Conservation (phyloP, 139 green algal species). For the Coelastrella sp. region DNA sequence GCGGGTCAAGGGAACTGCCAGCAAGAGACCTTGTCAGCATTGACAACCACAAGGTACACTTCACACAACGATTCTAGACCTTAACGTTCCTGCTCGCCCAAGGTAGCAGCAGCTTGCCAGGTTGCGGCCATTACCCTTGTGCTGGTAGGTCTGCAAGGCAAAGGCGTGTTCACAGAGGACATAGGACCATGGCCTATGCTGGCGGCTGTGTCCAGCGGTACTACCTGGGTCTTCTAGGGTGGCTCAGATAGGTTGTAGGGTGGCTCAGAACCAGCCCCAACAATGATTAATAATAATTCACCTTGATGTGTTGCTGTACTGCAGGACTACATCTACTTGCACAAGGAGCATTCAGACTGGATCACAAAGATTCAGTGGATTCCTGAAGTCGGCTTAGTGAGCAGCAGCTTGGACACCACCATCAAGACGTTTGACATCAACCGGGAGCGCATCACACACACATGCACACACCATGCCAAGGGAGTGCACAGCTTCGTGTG, state of each 20-base stretch:
- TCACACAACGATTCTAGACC: not conserved
- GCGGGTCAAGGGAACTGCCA: conserved; percentile 66
- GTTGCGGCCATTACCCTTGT: too few relatives aligned
- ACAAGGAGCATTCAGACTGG: conserved; percentile 88
- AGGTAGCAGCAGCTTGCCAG: too few relatives aligned
- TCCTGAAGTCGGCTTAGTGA: conserved; percentile 82
- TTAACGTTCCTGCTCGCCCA: too few relatives aligned
- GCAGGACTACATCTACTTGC: conserved; percentile 77
- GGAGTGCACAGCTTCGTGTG: conserved; percentile 82
- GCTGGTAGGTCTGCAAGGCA: too few relatives aligned
- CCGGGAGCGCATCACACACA: conserved; percentile 61
- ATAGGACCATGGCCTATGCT: too few relatives aligned
- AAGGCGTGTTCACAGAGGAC: too few relatives aligned
- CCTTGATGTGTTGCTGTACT: not conserved
- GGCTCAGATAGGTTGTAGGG: too few relatives aligned
- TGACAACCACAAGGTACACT: conserved; percentile 66
- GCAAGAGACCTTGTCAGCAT: conserved; percentile 73
- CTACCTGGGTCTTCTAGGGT: too few relatives aligned
- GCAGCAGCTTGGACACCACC: conserved; percentile 76
- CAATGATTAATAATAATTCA: too few relatives aligned
- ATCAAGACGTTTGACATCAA: conserved; percentile 74
- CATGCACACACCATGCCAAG: conserved; percentile 77
- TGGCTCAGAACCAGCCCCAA: too few relatives aligned
- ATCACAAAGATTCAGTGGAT: conserved; percentile 81
- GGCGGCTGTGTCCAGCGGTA: too few relatives aligned